phyloP scores from a whole-genome alignment of 2,329 filamentous ascomycete species.

The Drechmeria coniospora region DNA sequence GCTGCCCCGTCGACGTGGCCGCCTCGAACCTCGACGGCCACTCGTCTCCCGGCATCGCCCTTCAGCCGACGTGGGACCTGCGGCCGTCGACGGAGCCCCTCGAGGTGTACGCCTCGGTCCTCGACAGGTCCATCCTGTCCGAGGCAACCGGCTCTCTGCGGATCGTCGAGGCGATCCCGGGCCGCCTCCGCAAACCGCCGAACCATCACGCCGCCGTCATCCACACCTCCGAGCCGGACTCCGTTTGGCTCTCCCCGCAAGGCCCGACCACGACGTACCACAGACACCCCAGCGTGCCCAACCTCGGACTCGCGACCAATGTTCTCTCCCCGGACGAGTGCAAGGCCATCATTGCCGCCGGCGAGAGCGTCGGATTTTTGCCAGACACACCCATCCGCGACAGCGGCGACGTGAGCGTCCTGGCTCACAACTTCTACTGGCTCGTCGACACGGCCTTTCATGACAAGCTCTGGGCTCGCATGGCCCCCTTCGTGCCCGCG shows the following conservation, averaged over 20 bases:
- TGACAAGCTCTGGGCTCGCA: constrained; percentile 45
- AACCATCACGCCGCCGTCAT: constrained; percentile 53
- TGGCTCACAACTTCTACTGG: constrained; percentile 65
- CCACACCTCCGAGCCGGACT: constrained; percentile 42
- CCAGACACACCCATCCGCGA: constrained; percentile 52
- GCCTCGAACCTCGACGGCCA: constrained; percentile 13
- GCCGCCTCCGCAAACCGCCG: constrained; percentile 46
- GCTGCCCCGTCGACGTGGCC: constrained; percentile 41
- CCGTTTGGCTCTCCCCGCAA: constrained; percentile 33
- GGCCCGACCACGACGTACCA: constrained; percentile 34
- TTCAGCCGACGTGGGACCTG: constrained; percentile 47
- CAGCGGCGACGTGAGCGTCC: constrained; percentile 47
- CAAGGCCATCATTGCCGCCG: constrained; percentile 48
- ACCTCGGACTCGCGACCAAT: constrained; percentile 42
- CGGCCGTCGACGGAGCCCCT: constrained; percentile 24
- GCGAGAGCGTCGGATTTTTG: constrained; percentile 48
- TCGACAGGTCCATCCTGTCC: constrained; percentile 38
- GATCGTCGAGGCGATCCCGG: constrained; percentile 46
- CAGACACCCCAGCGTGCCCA: constrained; percentile 46
- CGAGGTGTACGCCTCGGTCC: constrained; percentile 39
- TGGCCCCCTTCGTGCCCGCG: constrained; percentile 40
- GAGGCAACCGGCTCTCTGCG: constrained; percentile 28
- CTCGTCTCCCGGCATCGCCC: constrained; percentile 32
- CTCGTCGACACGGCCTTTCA: constrained; percentile 48
- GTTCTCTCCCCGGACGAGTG: constrained; percentile 48